Percentiles rank a stretch among this genome's conserved stretches.
phyloP scores from a whole-genome alignment of 208 protist genomes.

The Blastocrithidia nonstop region DNA sequence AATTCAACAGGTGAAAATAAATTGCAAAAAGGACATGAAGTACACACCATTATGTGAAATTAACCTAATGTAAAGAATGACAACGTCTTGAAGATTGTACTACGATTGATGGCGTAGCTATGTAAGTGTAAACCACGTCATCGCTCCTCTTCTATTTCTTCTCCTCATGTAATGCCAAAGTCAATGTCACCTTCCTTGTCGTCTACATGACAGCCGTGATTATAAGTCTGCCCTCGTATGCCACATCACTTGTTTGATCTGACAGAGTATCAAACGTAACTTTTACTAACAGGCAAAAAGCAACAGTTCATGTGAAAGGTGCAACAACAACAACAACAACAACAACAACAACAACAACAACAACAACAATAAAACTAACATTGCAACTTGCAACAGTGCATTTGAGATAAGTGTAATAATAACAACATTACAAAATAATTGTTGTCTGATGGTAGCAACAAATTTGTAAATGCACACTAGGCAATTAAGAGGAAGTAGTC shows the following conservation, averaged over 20 bases:
- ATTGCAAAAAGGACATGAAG: too few relatives aligned
- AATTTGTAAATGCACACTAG: too few relatives aligned
- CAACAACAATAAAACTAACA: neutral
- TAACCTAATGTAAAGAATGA: neutral
- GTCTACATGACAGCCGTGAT: conserved; percentile 49
- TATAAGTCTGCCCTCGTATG: conserved; percentile 66
- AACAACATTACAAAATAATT: neutral
- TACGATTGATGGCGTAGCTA: conserved; percentile 64
- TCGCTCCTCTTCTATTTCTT: too few relatives aligned
- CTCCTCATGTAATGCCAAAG: too few relatives aligned
- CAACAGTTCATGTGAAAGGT: conserved; percentile 9
- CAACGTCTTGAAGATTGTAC: conserved; percentile 25
- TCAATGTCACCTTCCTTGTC: too few relatives aligned
- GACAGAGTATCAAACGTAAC: conserved; percentile 7
- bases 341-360: neutral
- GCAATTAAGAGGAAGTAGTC: too few relatives aligned
- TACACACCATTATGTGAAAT: too few relatives aligned
- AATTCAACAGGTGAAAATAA: too few relatives aligned
- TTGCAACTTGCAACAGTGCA: too few relatives aligned
- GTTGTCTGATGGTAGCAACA: too few relatives aligned
- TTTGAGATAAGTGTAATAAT: neutral
- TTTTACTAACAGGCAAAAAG: too few relatives aligned
- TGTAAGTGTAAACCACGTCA: too few relatives aligned
- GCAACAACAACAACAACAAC: neutral
- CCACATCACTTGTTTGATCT: conserved; percentile 49